phyloP scores from a whole-genome alignment of 768 basidiomycete species.

The Phylloporus scabripes region DNA sequence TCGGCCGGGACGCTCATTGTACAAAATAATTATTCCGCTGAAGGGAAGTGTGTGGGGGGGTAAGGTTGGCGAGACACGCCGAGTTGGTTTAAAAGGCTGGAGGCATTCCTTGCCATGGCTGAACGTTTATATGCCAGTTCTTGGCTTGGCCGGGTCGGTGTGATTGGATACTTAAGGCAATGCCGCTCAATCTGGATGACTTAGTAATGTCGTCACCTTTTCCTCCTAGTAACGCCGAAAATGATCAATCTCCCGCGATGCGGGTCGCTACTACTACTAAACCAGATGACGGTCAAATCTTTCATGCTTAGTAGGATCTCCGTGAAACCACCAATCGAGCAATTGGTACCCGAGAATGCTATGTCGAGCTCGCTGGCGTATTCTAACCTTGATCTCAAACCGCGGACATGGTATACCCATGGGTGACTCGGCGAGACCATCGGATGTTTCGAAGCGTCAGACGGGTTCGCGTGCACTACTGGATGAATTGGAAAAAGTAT shows the following conservation, averaged over 20 bases:
- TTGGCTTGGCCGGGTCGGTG: background rate
- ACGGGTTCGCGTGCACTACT: background rate
- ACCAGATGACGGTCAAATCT: background rate
- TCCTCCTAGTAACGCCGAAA: background rate
- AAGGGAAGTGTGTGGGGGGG: background rate
- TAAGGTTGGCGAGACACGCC: background rate
- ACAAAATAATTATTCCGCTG: constrained; percentile 1
- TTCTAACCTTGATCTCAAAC: background rate
- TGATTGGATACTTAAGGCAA: background rate
- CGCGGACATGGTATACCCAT: background rate
- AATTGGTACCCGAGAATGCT: background rate
- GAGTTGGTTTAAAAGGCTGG: background rate
- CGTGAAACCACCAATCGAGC: background rate
- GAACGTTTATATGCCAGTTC: constrained; percentile 17
- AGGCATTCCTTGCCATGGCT: background rate
- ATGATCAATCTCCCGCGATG: background rate
- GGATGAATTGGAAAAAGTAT: background rate
- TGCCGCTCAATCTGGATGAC: background rate
- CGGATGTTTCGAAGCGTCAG: background rate
- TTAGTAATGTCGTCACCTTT: background rate
- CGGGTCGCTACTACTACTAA: constrained; percentile 2
- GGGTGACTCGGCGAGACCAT: background rate
- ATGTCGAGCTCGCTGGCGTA: background rate
- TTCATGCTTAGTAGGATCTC: background rate
- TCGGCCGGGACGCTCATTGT: constrained; percentile 12